A percentile compares a stretch with the other conserved stretches of the same genome.
Evolutionary conservation across 441 rosid genomes (phyloP).

Genomic region (Adansonia grandidieri): DNA sequence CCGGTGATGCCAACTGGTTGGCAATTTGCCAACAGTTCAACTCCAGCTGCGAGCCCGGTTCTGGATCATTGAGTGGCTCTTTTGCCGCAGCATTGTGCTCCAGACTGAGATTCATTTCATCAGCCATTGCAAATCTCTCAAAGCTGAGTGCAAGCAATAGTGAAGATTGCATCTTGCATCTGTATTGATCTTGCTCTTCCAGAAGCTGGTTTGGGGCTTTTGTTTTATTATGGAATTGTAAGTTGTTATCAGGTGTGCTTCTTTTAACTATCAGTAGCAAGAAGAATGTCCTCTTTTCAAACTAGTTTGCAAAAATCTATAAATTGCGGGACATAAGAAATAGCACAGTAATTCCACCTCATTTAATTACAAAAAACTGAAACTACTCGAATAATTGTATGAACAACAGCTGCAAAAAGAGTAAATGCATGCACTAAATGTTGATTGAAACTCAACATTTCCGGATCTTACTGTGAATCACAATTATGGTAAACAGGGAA

Average conservation of each 20-base stretch:
- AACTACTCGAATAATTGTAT: neutral
- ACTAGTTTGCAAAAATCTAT: neutral
- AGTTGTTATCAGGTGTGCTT: neutral
- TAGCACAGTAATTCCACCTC: neutral
- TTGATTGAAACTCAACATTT: neutral
- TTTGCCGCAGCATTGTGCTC: slow-evolving; percentile 48
- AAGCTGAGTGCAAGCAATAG: neutral
- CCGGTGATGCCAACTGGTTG: slow-evolving; percentile 58
- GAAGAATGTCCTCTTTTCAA: neutral
- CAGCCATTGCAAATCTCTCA: slow-evolving; percentile 38
- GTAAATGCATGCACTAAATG: neutral
- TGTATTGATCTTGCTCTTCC: neutral
- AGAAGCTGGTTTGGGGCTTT: neutral
- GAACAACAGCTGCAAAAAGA: slow-evolving; percentile 3
- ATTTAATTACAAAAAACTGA: neutral
- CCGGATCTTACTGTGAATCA: neutral
- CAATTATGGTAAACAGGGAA: neutral
- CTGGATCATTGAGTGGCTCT: slow-evolving; percentile 68
- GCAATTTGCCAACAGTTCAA: slow-evolving; percentile 61
- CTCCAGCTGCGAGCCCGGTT: slow-evolving; percentile 30
- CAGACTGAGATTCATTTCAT: slow-evolving; percentile 48
- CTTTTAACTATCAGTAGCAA: neutral
- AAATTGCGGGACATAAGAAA: slow-evolving; percentile 1
- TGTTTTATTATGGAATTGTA: neutral
- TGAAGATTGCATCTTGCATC: neutral